Conservation (phyloP, 306 rosid species). For the Citrullus mucosospermus region DNA sequence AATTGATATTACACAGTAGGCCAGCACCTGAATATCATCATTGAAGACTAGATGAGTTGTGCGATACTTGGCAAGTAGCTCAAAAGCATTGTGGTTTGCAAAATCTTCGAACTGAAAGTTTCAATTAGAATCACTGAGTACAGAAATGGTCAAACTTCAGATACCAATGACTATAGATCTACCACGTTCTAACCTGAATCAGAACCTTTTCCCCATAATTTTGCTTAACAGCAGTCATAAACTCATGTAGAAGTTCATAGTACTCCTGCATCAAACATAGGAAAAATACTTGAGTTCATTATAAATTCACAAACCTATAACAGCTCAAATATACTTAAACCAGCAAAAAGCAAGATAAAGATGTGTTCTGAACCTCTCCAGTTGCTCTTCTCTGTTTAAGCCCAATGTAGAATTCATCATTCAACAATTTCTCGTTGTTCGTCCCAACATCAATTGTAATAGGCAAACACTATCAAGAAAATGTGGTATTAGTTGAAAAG, state of each 20-base stretch:
- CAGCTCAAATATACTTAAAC: slow-evolving; percentile 4
- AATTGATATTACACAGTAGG: neutral
- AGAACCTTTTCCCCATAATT: slow-evolving; percentile 92
- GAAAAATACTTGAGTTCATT: neutral
- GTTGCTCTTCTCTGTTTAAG: slow-evolving; percentile 82
- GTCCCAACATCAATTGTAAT: slow-evolving; percentile 93
- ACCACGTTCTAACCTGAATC: slow-evolving; percentile 47
- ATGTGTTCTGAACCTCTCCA: slow-evolving; percentile 55
- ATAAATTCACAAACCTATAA: neutral
- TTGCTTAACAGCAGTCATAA: slow-evolving; percentile 94
- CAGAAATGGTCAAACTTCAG: neutral
- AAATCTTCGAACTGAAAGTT: slow-evolving; percentile 84
- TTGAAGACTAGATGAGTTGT: slow-evolving; percentile 84
- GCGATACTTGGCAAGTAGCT: slow-evolving; percentile 72
- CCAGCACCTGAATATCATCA: slow-evolving; percentile 79
- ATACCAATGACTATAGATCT: slow-evolving; percentile 5
- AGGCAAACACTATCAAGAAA: slow-evolving; percentile 72
- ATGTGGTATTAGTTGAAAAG: neutral
- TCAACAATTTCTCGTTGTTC: slow-evolving; percentile 75
- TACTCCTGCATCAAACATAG: slow-evolving; percentile 55
- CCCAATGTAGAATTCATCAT: slow-evolving; percentile 91
- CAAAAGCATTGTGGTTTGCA: slow-evolving; percentile 99
- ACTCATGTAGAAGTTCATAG: slow-evolving; percentile 69
- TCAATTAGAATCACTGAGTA: slow-evolving; percentile 19
- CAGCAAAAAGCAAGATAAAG: slow-evolving; percentile 5